Base-by-base conservation (phyloP, 1,284 basidiomycete genomes). In the Xerocomus amazonicus region DNA sequence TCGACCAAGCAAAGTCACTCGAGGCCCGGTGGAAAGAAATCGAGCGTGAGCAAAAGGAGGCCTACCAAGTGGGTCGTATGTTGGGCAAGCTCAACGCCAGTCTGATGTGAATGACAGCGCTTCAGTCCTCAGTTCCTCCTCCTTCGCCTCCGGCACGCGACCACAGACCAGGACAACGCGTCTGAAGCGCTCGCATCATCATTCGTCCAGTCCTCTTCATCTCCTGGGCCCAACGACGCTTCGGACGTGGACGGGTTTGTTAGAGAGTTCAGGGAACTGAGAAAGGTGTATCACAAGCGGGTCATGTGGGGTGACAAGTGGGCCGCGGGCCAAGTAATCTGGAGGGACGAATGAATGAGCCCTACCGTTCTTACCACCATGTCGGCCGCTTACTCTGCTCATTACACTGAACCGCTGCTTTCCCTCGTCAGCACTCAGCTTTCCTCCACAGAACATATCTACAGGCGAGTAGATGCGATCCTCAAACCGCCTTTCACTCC, bases 251-350 rank as follows among this genome's bases (percentile, higher is more conserved):
- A 96, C 54, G 83, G 88, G 40, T 97, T 97, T 58, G 81, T 95
- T 42, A 82, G 76, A 61, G 84, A 92, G 63, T 96, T 93, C 73
- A 92, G 86, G 63, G 90, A 92, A 47, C 68, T 85, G 36, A 73
- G 93, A 57, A 93, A 91, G 71, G 76, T 79, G 14, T 96, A 93
- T 67, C 93, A 97, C 67, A 94, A 94, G 67, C 77, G 93, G 27
- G 83, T 84, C 4, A 86, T 95, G 66, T 95, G 90, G 88, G 81
- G 84, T 16, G 89, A 93, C 61, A 78, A 87, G 58, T 95, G 92
- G 90, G 74, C 82, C 1, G 76, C 81, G 28, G 90, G 90, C 2
- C 84, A 91, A 57, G 92, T 96, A 5, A 79, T 79, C 26, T 96
- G 92, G 92, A 67, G 75, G 50, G 83, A 84, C 53, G 80, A 82